These are phyloP conservation scores for Monilinia laxa DNA, from an alignment of 2,329 filamentous ascomycete species.

Conservation along the genomic window DNA sequence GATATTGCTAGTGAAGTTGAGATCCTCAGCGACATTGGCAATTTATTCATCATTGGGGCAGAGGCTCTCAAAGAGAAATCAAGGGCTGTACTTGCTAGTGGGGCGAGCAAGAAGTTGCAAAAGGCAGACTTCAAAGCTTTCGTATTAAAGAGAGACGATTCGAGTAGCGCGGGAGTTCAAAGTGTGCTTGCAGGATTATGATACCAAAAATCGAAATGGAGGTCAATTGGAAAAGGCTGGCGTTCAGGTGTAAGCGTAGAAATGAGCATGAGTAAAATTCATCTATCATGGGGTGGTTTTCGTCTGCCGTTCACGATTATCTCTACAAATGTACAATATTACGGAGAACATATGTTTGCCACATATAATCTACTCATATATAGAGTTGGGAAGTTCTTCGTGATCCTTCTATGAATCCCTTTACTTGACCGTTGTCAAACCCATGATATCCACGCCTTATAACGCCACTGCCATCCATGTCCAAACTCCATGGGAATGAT, in stretches of 20 bases:
- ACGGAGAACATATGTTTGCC: background rate
- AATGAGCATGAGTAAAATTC: background rate
- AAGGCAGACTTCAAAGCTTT: conserved; percentile 79
- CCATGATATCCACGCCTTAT: background rate
- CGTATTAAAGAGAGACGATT: conserved; percentile 82
- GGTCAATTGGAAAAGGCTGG: conserved; percentile 17
- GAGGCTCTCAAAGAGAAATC: conserved; percentile 73
- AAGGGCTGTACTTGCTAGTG: conserved; percentile 52
- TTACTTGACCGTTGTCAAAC: conserved; percentile 8
- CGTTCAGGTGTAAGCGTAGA: conserved; percentile 14
- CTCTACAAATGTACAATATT: conserved; percentile 17
- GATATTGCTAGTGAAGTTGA: conserved; percentile 72
- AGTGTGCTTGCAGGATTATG: conserved; percentile 62
- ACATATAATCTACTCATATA: conserved; percentile 8
- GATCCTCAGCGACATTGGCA: conserved; percentile 88
- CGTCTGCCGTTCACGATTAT: background rate
- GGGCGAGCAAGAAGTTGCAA: conserved; percentile 53
- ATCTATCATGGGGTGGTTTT: background rate
- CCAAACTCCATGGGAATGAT: conserved; percentile 25
- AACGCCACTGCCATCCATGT: conserved; percentile 34
- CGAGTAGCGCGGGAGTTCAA: conserved; percentile 76
- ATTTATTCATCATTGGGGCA: conserved; percentile 88
- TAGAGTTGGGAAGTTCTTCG: conserved; percentile 34
- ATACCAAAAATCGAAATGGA: conserved; percentile 28
- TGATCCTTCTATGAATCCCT: conserved; percentile 12